Evolutionary conservation across 1,139 yeast genomes (phyloP), one percentile per base, ranked within the genome.

Genomic region (Saccharomyces hybrid): DNA sequence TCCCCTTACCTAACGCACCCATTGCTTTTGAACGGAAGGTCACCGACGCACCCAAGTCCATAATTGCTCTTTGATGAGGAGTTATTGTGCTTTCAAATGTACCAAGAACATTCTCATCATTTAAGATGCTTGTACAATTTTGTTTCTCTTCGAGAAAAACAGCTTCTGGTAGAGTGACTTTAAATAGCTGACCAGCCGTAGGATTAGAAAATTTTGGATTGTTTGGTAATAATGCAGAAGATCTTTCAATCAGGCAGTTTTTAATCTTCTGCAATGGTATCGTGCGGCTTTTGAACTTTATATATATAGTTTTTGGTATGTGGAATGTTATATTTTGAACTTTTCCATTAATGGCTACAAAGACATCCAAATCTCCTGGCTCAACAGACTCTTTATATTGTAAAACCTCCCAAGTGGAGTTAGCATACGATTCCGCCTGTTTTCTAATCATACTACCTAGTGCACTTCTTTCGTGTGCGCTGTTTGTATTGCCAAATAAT

Each of bases 1-100:
- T 73, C 27, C 97, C 96, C 63, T 80, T 82, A 9, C 97, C 96
- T n/a, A 93, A 74, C 1, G 93, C 81, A 14, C 97, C 96, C 16
- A 89, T 82, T 34, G 67, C 66, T 53, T 77, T 75, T 0, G 87
- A 77, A 58, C 82, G 88, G 59, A 90, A 85, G 32, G 77, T 76
- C 27, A 93, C 87, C 9, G 81, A 76, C 28, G 84, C 77, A 2
- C 99, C 99, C 34, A 93, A 73, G 42, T 85, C 85, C 60, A 95
- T 79, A 44, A 90, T 78, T 0, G 90, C 90, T 49, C 97, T 74
- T 59, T 89, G 93, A 4, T 80, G 74, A 0, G 89, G 71, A 20
- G 76, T 76, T 47, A 95, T 75, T 46, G 87, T 81, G 2, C 89
- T 73, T 67, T 95, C 99, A 71, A 87, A 91, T 4, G 90, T 71